A percentile compares a stretch with the other conserved stretches of the same genome.
These are phyloP conservation scores for Tetracladium setigerum DNA, from an alignment of 495 filamentous ascomycete genomes.

Conservation along the genomic window DNA sequence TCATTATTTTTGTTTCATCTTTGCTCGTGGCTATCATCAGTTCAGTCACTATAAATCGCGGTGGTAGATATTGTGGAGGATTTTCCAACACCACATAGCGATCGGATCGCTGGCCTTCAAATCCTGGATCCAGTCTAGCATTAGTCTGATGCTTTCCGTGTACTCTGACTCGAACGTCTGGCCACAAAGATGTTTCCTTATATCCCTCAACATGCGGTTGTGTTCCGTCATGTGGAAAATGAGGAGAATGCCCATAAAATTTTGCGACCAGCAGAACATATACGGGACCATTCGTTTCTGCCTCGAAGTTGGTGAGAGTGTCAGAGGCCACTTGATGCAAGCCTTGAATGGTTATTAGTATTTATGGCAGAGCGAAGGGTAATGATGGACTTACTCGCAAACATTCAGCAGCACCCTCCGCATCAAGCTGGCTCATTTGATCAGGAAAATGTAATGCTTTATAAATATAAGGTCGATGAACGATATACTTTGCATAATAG, in stretches of 20 bases:
- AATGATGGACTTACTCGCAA: constrained; percentile 26
- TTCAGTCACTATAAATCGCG: constrained; percentile 16
- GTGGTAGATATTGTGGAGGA: constrained; percentile 36
- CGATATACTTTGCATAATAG: constrained; percentile 51
- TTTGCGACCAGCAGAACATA: constrained; percentile 52
- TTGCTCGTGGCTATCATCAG: too few relatives aligned
- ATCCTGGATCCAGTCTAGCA: constrained; percentile 49
- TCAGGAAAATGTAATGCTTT: constrained; percentile 52
- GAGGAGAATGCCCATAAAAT: constrained; percentile 47
- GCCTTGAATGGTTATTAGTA: constrained; percentile 15
- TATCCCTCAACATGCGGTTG: constrained; percentile 36
- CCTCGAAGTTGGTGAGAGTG: constrained; percentile 46
- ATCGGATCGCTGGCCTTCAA: constrained; percentile 38
- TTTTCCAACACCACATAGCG: constrained; percentile 44
- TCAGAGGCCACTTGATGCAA: constrained; percentile 47
- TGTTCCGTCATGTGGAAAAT: constrained; percentile 43
- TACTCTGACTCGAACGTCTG: constrained; percentile 39
- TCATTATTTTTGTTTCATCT: too few relatives aligned
- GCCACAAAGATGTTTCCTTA: constrained; percentile 35
- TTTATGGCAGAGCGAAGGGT: neutral
- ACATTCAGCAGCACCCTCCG: constrained; percentile 41
- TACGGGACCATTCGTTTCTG: constrained; percentile 49
- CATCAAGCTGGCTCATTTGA: constrained; percentile 43
- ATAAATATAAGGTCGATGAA: constrained; percentile 52
- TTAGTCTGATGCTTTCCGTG: constrained; percentile 36